Evolutionary conservation across 805 yeast genomes (phyloP).

Genomic region (Dipodascopsis uninucleata): DNA sequence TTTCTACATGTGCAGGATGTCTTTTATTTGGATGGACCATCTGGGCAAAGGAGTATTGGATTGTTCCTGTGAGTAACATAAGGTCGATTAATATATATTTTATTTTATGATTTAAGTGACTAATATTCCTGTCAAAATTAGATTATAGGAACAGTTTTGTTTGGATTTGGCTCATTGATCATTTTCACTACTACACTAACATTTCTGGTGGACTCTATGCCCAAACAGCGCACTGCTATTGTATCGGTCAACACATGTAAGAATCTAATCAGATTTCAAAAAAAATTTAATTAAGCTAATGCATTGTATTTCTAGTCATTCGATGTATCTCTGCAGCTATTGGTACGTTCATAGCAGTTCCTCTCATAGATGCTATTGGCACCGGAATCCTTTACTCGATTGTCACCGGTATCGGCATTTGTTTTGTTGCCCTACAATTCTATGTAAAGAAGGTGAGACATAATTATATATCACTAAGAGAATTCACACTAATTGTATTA

Average conservation of each 20-base stretch:
- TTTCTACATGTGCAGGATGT: constrained; percentile 59
- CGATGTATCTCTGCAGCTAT: constrained; percentile 71
- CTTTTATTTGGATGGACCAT: constrained; percentile 82
- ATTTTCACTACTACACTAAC: constrained; percentile 78
- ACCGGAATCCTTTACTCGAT: constrained; percentile 68
- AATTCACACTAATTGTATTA: not conserved
- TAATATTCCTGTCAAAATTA: not conserved
- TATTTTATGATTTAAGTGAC: not conserved
- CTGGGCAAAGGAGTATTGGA: constrained; percentile 65
- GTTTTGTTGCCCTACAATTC: constrained; percentile 18
- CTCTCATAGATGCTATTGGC: constrained; percentile 63
- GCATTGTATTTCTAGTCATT: constrained; percentile 42
- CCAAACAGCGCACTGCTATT: constrained; percentile 86
- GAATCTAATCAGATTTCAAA: no score
- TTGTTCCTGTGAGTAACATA: constrained; percentile 54
- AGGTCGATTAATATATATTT: not conserved
- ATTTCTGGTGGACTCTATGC: constrained; percentile 76
- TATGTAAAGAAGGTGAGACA: constrained; percentile 15
- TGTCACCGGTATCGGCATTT: constrained; percentile 47
- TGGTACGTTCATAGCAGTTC: constrained; percentile 73
- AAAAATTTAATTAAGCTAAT: no score
- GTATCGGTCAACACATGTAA: constrained; percentile 68
- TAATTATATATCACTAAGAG: not conserved
- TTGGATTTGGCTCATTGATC: constrained; percentile 81
- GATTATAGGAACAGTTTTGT: constrained; percentile 67